Evolutionary conservation across 140 eudicot genomes (phyloP), one percentile per base, ranked within the genome.

Genomic region (Cichorium intybus): DNA sequence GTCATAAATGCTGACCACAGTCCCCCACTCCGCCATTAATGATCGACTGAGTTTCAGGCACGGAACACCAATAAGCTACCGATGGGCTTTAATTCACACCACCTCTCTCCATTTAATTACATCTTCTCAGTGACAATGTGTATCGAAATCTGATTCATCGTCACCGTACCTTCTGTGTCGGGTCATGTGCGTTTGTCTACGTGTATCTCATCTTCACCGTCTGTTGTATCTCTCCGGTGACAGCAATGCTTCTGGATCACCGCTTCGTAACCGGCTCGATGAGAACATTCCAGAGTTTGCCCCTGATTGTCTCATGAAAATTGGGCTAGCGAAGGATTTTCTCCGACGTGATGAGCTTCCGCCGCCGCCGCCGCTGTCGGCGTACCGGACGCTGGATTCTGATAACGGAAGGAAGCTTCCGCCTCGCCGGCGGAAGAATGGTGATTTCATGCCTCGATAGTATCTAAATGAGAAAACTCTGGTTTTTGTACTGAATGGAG

Each of bases 171-270:
- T 53, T 71, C 27, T 18, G 24, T 23, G 10, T 51, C 7, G 10
- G 3, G 18, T 28, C 23, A 63, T 41, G 34, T 54, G 12, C 15
- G 6, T 8, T 10, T 20, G 63, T 39, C 69, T 80, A 78, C 83
- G 83, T 82, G 85, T 71, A 62, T 1, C 14, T 35, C 39, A 41
- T 56, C 76, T 18, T 82, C 76, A 84, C 77, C 90, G 89, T 71
- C 87, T 78, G 79, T 68, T 80, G 24, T 60, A 85, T 54, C 99
- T 73, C 66, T 94, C 97, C 79, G 99, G 99, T 24, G 99, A 94
- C 28, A 94, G 74, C 18, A 94, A 51, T 31, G 99, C 97, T 73
- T 94, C 97, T 10, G 99, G 99, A 78, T 94, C 97, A 39, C 97
- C 99, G 56, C 97, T 84, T 77, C 97, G 72, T 63, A 85, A 81